Conservation (phyloP, 2,329 filamentous ascomycete genomes). For the Colletotrichum theobromicola region DNA sequence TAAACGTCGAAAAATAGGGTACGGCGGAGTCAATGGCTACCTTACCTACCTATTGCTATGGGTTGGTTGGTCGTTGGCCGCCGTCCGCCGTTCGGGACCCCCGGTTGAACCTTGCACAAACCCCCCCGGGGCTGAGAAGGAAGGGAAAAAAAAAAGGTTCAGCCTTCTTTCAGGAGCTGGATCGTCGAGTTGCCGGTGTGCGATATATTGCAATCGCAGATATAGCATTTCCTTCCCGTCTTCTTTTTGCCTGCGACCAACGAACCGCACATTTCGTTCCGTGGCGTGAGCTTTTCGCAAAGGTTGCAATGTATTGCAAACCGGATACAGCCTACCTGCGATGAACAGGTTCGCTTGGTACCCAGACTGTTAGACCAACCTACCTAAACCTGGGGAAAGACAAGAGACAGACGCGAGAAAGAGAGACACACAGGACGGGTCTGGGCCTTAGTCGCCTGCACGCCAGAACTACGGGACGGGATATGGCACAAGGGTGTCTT, state of each 20-base stretch:
- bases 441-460: background rate
- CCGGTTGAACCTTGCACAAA: background rate
- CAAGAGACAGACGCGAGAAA: background rate
- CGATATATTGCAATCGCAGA: background rate
- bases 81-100: background rate
- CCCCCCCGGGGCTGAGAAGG: background rate
- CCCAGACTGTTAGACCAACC: background rate
- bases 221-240: background rate
- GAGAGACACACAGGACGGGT: background rate
- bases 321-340: background rate
- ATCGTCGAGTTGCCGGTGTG: conserved; percentile 1
- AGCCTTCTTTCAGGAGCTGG: background rate
- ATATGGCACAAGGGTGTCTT: background rate
- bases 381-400: background rate
- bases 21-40: background rate
- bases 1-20: conserved; percentile 10
- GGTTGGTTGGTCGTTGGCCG: too few relatives aligned
- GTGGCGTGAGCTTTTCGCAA: background rate
- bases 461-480: background rate
- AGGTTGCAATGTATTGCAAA: background rate
- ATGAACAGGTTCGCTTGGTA: background rate
- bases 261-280: background rate
- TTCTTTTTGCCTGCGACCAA: background rate
- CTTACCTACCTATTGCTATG: background rate
- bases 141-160: background rate